Evolutionary conservation across 2,329 filamentous ascomycete species (phyloP), one percentile per base, ranked within the genome.

Genomic region (Talaromyces piceae): DNA sequence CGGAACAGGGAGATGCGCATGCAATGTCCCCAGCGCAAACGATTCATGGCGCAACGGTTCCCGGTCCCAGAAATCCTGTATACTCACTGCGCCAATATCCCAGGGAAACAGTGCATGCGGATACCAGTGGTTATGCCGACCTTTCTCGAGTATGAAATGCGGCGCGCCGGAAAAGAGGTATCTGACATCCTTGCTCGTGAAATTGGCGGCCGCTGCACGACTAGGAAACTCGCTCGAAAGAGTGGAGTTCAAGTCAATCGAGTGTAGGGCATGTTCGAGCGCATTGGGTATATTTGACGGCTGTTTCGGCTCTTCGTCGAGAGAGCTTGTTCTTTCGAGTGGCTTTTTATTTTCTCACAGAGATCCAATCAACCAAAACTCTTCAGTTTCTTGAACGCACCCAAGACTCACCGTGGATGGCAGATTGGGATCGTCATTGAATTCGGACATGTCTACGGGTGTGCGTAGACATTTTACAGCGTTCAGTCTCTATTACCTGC

Each of bases 21-120:
- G 71, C 3, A 74, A 60, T 1, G 71, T 74, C 45, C 66, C 64
- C 16, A 72, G 53, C 1, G 67, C 67, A 54, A 70, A 73, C 4
- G 71, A 69, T 26, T 66, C 59, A 58, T 74, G 71, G 4, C 63
- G 60, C 8, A 73, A 56, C n/a, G 59, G 62, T 41, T 65, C 65
- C 48, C 70, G 61, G 54, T 73, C 71, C 57, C 67, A 61, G 41
- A 73, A 59, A 45, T 69, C 65, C 45, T 72, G 67, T 16, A 73
- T 69, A 0, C 61, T 59, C 2, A 65, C 60, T 22, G 67, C 62
- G 45, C 70, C 65, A 7, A 67, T 61, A 57, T 73, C 69, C 65
- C 70, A 73, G 1, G 71, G 72, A 37, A 73, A 74, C 22, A 73
- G 66, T 1, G 71, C 65, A 49, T 73, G 69, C 7, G 71, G 71